A percentile compares a stretch with the other conserved stretches of the same genome.
Conservation (phyloP, 768 basidiomycete genomes). For the Dentipellis sp. region DNA sequence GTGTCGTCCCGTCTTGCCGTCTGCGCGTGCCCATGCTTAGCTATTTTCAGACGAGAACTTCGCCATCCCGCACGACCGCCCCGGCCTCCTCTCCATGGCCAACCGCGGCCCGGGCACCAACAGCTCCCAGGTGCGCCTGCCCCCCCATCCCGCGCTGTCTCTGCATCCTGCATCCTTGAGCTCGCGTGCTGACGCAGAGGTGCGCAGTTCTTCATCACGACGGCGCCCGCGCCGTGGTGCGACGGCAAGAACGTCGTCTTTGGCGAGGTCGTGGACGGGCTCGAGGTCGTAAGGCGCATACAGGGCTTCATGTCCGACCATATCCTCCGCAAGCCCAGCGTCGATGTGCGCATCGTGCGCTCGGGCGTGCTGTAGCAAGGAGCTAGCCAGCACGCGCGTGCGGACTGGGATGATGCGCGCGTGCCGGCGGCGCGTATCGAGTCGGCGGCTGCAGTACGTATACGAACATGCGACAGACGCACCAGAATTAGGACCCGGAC, state of each 20-base stretch:
- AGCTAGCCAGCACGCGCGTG: too few species aligned
- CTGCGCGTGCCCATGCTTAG: background rate
- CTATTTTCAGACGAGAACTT: slow-evolving; percentile 58
- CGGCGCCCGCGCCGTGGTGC: slow-evolving; percentile 60
- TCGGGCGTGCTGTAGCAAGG: slow-evolving; percentile 1
- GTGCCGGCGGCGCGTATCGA: too few species aligned
- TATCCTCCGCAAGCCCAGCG: slow-evolving; percentile 13
- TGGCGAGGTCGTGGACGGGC: slow-evolving; percentile 56
- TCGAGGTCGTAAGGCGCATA: slow-evolving; percentile 54
- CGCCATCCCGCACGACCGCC: slow-evolving; percentile 47
- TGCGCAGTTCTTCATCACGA: slow-evolving; percentile 68
- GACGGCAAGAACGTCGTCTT: slow-evolving; percentile 66
- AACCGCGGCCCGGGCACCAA: slow-evolving; percentile 80
- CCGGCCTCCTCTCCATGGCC: slow-evolving; percentile 75
- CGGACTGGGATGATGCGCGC: too few species aligned
- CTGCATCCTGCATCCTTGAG: background rate
- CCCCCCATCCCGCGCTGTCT: background rate
- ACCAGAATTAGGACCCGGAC: too few species aligned
- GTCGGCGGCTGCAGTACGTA: too few species aligned
- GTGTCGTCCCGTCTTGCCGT: background rate
- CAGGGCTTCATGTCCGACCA: slow-evolving; percentile 26
- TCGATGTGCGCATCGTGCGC: slow-evolving; percentile 9
- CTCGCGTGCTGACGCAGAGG: background rate
- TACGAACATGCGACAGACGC: too few species aligned
- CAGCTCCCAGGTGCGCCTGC: slow-evolving; percentile 58